Evolutionary conservation across 176 grass and related monocot species (phyloP).

Genomic region (Secale cereale): DNA sequence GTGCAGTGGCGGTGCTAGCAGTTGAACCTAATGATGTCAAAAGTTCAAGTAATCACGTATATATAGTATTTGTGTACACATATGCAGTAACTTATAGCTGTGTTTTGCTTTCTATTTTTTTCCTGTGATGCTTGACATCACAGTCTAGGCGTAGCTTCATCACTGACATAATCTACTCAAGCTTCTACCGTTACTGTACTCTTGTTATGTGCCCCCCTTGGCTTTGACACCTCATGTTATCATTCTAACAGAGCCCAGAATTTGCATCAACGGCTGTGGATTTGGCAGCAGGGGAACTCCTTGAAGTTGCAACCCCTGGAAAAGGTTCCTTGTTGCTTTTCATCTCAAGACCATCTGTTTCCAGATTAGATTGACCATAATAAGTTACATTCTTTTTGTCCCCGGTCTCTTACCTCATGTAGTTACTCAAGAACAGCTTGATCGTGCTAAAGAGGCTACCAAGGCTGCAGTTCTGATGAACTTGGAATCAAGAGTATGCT

Average conservation of each 20-base stretch:
- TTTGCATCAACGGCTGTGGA: conserved; percentile 74
- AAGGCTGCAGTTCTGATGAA: conserved; percentile 87
- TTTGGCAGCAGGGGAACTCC: conserved; percentile 70
- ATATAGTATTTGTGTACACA: background rate
- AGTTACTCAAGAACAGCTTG: conserved; percentile 81
- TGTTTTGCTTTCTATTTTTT: background rate
- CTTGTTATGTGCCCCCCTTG: background rate
- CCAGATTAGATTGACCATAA: background rate
- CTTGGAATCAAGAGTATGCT: conserved; percentile 78
- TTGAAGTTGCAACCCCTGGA: conserved; percentile 73
- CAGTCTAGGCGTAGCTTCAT: background rate
- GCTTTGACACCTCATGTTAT: conserved; percentile 6
- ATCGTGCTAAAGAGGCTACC: conserved; percentile 86
- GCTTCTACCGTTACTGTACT: background rate
- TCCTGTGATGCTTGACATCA: background rate
- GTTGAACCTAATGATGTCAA: background rate
- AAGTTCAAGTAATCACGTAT: background rate
- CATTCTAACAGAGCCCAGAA: conserved; percentile 49
- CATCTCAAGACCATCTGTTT: conserved; percentile 7
- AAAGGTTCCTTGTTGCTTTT: conserved; percentile 47
- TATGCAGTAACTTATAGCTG: background rate
- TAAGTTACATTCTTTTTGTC: conserved; percentile 5
- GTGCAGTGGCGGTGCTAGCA: background rate
- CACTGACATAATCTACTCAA: background rate
- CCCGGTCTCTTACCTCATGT: conserved; percentile 8